Conservation (phyloP, 495 filamentous ascomycete genomes). For the Neurospora sp. region DNA sequence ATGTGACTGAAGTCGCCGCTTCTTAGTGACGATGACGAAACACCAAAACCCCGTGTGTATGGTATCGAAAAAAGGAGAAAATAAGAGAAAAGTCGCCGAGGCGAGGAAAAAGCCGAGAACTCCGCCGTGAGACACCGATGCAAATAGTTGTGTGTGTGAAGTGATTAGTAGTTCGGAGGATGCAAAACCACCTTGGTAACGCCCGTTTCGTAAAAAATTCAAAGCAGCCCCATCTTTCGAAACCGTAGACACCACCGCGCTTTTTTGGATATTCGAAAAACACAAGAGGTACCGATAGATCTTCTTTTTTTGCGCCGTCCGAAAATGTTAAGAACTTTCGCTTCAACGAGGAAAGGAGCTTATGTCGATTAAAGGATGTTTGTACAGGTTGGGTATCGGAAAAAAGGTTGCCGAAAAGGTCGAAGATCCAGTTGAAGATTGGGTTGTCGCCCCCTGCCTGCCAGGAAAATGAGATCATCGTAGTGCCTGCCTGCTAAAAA, state of each 20-base stretch:
- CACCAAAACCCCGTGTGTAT: constrained; percentile 19
- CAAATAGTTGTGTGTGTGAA: constrained; percentile 10
- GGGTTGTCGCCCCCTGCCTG: constrained; percentile 20
- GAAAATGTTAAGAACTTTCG: constrained; percentile 23
- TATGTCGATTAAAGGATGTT: constrained; percentile 27
- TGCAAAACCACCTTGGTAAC: constrained; percentile 27
- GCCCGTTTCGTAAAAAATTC: constrained; percentile 16
- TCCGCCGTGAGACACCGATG: constrained; percentile 30
- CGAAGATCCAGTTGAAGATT: constrained; percentile 20
- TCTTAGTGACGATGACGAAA: constrained; percentile 18
- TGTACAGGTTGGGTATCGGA: constrained; percentile 24
- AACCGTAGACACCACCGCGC: constrained; percentile 20
- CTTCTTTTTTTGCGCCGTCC: constrained; percentile 26
- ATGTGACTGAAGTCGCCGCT: constrained; percentile 27
- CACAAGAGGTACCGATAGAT: constrained; percentile 26
- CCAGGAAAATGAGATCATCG: constrained; percentile 13
- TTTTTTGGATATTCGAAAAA: constrained; percentile 15
- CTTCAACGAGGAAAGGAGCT: constrained; percentile 13
- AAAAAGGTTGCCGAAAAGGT: constrained; percentile 14
- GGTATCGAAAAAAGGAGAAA: constrained; percentile 22
- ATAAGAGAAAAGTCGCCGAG: constrained; percentile 3
- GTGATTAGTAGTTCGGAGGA: constrained; percentile 12
- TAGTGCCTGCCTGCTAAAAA: constrained; percentile 26
- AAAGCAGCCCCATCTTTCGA: constrained; percentile 23
- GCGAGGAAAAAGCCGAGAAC: constrained; percentile 16